phyloP scores from a whole-genome alignment of 495 filamentous ascomycete genomes.

The Trichoderma gamsii region DNA sequence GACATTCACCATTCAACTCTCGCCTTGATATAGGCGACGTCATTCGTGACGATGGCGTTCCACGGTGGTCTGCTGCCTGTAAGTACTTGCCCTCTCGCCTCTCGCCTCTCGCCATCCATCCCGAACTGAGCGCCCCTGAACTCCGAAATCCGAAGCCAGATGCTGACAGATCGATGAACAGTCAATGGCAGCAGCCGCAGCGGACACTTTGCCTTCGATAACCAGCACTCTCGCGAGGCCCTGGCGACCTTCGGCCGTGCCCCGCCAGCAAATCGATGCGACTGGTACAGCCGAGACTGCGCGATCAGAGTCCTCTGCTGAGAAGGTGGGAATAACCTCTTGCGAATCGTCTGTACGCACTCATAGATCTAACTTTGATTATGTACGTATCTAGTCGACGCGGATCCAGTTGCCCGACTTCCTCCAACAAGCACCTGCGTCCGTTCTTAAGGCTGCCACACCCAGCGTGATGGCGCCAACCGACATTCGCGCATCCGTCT shows the following conservation, averaged over 20 bases:
- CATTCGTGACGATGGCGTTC: constrained; percentile 33
- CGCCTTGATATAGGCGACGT: not conserved
- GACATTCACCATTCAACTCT: not conserved
- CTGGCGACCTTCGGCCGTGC: constrained; percentile 17
- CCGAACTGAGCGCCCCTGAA: constrained; percentile 2
- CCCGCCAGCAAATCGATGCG: constrained; percentile 7
- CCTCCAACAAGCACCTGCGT: constrained; percentile 24
- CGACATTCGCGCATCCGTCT: constrained; percentile 30
- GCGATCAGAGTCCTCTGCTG: constrained; percentile 10
- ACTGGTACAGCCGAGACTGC: constrained; percentile 16
- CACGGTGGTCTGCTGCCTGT: constrained; percentile 39
- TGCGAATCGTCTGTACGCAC: not conserved
- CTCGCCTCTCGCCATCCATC: not conserved
- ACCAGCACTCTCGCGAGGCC: constrained; percentile 34
- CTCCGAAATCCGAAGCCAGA: not conserved
- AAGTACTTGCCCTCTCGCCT: constrained; percentile 17
- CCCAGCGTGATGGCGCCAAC: constrained; percentile 24
- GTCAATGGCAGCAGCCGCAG: constrained; percentile 44
- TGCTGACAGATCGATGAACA: constrained; percentile 23
- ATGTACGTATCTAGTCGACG: constrained; percentile 1
- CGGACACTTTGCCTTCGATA: constrained; percentile 52
- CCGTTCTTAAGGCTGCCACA: not conserved
- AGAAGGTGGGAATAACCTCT: not conserved
- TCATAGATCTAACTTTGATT: not conserved
- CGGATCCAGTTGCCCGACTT: constrained; percentile 37